Evolutionary conservation across 768 basidiomycete species (phyloP).

Genomic region (Leccinum fibrillosum): DNA sequence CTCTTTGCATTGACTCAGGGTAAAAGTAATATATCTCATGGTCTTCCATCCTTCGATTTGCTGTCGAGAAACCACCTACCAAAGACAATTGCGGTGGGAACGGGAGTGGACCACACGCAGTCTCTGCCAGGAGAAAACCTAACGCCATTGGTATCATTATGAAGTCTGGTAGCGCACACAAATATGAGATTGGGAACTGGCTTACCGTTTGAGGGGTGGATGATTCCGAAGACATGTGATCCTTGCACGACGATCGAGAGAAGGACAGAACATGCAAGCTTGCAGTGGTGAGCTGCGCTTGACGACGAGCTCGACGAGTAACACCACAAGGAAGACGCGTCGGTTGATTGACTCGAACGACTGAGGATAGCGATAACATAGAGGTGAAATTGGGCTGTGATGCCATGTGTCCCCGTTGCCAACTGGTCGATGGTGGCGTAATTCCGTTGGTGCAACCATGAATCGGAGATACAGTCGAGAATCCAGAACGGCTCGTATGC

Average conservation of each 20-base stretch:
- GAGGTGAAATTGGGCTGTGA: background rate
- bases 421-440: background rate
- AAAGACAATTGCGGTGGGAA: slow-evolving; percentile 4
- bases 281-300: background rate
- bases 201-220: background rate
- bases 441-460: slow-evolving; percentile 2
- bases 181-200: background rate
- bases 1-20: background rate
- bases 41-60: slow-evolving; percentile 7
- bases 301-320: slow-evolving; percentile 1
- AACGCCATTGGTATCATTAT: background rate
- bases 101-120: slow-evolving; percentile 3
- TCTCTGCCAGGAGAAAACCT: background rate
- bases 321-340: background rate
- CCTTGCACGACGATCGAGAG: background rate
- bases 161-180: background rate
- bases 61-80: slow-evolving; percentile 5
- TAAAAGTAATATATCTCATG: background rate
- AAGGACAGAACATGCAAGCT: background rate
- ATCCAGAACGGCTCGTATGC: background rate
- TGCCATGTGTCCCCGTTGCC: background rate
- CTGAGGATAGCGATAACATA: too few relatives aligned
- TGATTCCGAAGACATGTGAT: background rate
- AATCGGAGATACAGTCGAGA: background rate
- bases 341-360: too few relatives aligned